A percentile compares a stretch with the other conserved stretches of the same genome.
Evolutionary conservation across 495 filamentous ascomycete genomes (phyloP).

Genomic region (Hyphodiscus hymeniophilus): DNA sequence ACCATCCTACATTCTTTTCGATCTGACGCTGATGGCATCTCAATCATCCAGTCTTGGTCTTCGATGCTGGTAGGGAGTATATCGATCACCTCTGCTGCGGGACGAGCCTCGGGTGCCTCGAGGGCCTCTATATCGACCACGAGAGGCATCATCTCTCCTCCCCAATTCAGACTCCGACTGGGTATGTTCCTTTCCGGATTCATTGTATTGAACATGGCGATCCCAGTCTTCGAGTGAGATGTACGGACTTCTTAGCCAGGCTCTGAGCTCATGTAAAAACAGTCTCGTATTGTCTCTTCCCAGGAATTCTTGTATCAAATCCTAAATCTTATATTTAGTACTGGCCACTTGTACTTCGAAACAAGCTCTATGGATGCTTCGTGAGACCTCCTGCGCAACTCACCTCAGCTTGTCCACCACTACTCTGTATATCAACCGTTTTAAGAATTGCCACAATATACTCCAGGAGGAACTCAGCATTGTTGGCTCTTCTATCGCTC

Average conservation of each 20-base stretch:
- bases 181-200: not conserved
- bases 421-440: slow-evolving; percentile 81
- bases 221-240: slow-evolving; percentile 68
- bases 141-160: not conserved
- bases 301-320: slow-evolving; percentile 79
- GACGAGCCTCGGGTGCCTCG: not conserved
- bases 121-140: not conserved
- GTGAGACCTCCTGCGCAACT: no score
- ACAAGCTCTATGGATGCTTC: no score
- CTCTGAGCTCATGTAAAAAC: slow-evolving; percentile 77
- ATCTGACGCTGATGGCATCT: no score
- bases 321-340: no score
- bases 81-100: no score
- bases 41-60: no score
- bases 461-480: slow-evolving; percentile 84
- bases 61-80: no score
- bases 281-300: slow-evolving; percentile 68
- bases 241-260: slow-evolving; percentile 77
- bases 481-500: slow-evolving; percentile 48
- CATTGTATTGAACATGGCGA: slow-evolving; percentile 63
- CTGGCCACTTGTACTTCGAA: no score
- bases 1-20: no score
- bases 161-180: not conserved
- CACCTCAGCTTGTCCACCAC: slow-evolving; percentile 79
- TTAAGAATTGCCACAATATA: slow-evolving; percentile 86